Evolutionary conservation across 352 stramenopile species (phyloP).

Genomic region (Globisporangium emineosum): DNA sequence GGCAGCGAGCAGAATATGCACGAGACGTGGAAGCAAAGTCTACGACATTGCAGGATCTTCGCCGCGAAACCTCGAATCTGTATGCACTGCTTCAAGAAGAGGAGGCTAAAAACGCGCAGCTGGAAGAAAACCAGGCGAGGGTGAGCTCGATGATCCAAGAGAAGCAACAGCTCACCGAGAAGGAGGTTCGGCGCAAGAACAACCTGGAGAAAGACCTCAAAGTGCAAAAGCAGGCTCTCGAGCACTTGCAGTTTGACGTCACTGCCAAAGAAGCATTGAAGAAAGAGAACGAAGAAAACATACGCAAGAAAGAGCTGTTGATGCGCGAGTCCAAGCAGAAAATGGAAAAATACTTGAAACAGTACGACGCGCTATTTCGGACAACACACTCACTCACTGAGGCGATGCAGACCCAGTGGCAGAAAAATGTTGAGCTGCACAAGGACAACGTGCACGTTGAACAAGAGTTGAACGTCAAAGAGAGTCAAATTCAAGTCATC

Average conservation of each 20-base stretch:
- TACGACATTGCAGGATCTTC: slow-evolving; percentile 60
- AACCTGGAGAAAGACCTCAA: slow-evolving; percentile 74
- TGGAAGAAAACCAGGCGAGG: slow-evolving; percentile 52
- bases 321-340: slow-evolving; percentile 82
- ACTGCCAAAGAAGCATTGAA: slow-evolving; percentile 38
- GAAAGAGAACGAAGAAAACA: slow-evolving; percentile 56
- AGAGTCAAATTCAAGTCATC: slow-evolving; percentile 52
- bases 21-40: slow-evolving; percentile 72
- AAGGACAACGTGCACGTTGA: slow-evolving; percentile 71
- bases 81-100: slow-evolving; percentile 60
- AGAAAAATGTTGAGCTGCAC: slow-evolving; percentile 79
- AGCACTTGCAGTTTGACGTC: slow-evolving; percentile 42
- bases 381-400: slow-evolving; percentile 74
- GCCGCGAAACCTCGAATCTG: slow-evolving; percentile 64
- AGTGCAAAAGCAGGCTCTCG: slow-evolving; percentile 58
- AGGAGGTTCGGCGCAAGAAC: slow-evolving; percentile 58
- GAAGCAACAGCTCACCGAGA: slow-evolving; percentile 58
- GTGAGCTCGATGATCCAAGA: slow-evolving; percentile 47
- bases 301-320: slow-evolving; percentile 63
- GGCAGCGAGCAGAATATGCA: slow-evolving; percentile 60
- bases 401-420: slow-evolving; percentile 79
- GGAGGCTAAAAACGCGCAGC: slow-evolving; percentile 51
- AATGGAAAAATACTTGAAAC: slow-evolving; percentile 87
- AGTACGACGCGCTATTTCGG: slow-evolving; percentile 83
- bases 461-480: slow-evolving; percentile 48